Evolutionary conservation across 2,329 filamentous ascomycete species (phyloP), one percentile per base, ranked within the genome.

Genomic region (Macrophomina tecta): DNA sequence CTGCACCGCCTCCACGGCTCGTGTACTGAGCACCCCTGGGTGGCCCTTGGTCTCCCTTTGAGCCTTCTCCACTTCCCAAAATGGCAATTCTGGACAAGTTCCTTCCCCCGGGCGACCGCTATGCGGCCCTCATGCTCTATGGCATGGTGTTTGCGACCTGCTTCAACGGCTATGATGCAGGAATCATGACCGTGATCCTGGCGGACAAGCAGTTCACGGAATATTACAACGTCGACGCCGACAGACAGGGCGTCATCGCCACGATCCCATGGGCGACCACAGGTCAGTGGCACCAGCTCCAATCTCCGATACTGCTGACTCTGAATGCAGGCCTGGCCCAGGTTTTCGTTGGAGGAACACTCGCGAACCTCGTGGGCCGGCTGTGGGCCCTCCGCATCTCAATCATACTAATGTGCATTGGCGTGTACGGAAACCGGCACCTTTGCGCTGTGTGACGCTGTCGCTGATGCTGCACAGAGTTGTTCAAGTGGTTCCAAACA

Each of bases 111-210:
- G 73, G 78, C 68, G 79, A 81, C 69, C 76, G 78, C 68, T 77
- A 74, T 71, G 79, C 78, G 46, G 76, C 76, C 8, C 69, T 78
- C 28, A 49, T 78, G 56, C 70, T 78, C 11, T 78, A 78, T 72
- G 79, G 79, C 55, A 79, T 81, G 75, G 74, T 80, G 12, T 78
- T 80, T 56, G 70, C 73, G 6, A 79, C 76, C 7, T 80, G 78
- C 63, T 81, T 81, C 70, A 80, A 81, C 70, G 80, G 78, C 2
- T 81, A 81, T 61, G 80, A 81, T 74, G 78, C 77, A 42, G 77
- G 77, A 6, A 80, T 82, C 65, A 81, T 81, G 78, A 80, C 79
- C 1, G 79, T 81, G 58, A 82, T 82, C 65, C 67, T 82, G 62
- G 79, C 80, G 4, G 80, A 82, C 66, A 71, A 79, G 23, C 78